phyloP scores from a whole-genome alignment of 139 green algal genomes.

The Micractinium conductrix region DNA sequence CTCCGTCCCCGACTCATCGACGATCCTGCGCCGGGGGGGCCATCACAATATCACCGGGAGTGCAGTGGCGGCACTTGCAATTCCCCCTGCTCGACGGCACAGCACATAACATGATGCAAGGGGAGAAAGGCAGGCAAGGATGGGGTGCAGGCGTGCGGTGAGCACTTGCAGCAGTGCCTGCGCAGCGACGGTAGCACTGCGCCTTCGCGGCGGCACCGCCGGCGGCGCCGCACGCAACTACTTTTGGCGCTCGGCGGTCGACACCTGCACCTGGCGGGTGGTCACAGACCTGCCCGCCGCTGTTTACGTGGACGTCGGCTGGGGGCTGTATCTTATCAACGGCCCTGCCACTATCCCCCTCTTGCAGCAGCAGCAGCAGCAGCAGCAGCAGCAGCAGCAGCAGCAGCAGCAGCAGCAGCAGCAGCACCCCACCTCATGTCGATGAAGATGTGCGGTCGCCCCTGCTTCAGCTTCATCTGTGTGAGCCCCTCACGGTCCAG shows the following conservation, averaged over 20 bases:
- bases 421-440: slow-evolving; percentile 44
- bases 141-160: too few species aligned
- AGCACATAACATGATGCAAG: too few species aligned
- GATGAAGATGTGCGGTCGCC: slow-evolving; percentile 56
- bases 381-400: too few species aligned
- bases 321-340: not conserved
- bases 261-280: slow-evolving; percentile 12
- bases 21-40: slow-evolving; percentile 51
- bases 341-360: not conserved
- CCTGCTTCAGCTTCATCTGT: slow-evolving; percentile 46
- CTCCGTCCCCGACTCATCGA: slow-evolving; percentile 61
- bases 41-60: not conserved
- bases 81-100: too few species aligned
- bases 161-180: too few species aligned
- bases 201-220: slow-evolving; percentile 6
- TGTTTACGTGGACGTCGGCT: slow-evolving; percentile 1
- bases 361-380: too few species aligned
- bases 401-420: too few species aligned
- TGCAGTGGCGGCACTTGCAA: too few species aligned
- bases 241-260: slow-evolving; percentile 18
- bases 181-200: too few species aligned
- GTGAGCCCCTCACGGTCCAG: slow-evolving; percentile 42
- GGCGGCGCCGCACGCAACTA: slow-evolving; percentile 11
- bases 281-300: slow-evolving; percentile 6
- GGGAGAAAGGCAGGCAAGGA: too few species aligned